These are phyloP conservation scores for Meyerozyma guilliermondii DNA, from an alignment of 1,139 yeast species.

Conservation along the genomic window DNA sequence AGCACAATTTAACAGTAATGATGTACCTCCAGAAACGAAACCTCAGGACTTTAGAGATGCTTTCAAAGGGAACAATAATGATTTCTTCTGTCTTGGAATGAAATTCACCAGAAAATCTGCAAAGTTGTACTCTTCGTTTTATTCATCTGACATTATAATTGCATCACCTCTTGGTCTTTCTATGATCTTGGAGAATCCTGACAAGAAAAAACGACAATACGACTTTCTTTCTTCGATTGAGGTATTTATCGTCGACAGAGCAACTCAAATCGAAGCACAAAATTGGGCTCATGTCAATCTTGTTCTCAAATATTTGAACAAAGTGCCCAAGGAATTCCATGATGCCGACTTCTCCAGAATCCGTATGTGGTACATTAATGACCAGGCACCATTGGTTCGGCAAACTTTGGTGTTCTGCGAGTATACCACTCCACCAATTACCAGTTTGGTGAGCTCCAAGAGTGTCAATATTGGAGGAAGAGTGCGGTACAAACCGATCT, in stretches of 20 bases:
- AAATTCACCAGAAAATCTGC: conserved; percentile 86
- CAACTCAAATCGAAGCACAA: conserved; percentile 87
- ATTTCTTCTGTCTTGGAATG: conserved; percentile 83
- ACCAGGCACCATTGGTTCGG: conserved; percentile 66
- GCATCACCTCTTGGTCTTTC: conserved; percentile 93
- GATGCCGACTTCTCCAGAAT: conserved; percentile 91
- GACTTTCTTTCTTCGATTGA: conserved; percentile 91
- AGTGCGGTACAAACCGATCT: conserved; percentile 45
- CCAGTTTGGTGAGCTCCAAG: conserved; percentile 53
- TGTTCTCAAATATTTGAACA: conserved; percentile 67
- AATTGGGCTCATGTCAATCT: conserved; percentile 83
- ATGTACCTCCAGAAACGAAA: conserved; percentile 51
- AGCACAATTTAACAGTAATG: conserved; percentile 60
- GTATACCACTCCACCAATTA: conserved; percentile 76
- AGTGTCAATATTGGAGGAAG: conserved; percentile 66
- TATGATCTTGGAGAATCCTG: conserved; percentile 66
- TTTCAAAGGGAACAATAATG: conserved; percentile 88
- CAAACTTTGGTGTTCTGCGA: conserved; percentile 77
- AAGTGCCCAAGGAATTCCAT: conserved; percentile 69
- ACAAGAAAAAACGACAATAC: conserved; percentile 49
- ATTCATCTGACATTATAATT: conserved; percentile 76
- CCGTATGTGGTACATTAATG: conserved; percentile 89
- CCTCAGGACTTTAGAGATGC: conserved; percentile 79
- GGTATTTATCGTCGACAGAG: conserved; percentile 70
- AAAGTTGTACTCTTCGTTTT: conserved; percentile 79